phyloP scores from a whole-genome alignment of 257 asterid genomes.

The Phtheirospermum japonicum region DNA sequence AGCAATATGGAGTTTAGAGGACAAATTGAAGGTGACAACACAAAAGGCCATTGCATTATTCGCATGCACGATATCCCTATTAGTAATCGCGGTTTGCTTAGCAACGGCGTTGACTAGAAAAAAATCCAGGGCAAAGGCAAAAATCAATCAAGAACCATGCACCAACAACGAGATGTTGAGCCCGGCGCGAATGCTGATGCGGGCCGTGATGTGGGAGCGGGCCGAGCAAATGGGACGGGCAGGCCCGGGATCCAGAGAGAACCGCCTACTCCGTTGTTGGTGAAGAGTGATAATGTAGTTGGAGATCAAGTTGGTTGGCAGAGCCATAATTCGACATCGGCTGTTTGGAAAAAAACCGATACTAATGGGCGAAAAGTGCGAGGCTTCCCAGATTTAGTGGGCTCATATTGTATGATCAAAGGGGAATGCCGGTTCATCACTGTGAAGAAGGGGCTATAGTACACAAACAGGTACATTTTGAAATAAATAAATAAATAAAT shows the following conservation, averaged over 20 bases:
- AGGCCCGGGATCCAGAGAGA: too few species aligned
- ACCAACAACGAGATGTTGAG: neutral
- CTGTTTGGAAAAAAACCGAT: too few species aligned
- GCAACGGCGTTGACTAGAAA: conserved; percentile 26
- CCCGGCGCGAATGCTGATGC: conserved; percentile 31
- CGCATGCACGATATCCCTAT: conserved; percentile 43
- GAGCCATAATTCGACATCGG: too few species aligned
- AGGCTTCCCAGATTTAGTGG: too few species aligned
- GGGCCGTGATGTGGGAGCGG: conserved; percentile 64
- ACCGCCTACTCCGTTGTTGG: conserved; percentile 40
- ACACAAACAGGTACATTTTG: too few species aligned
- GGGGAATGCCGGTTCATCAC: too few species aligned
- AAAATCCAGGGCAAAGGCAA: conserved; percentile 20
- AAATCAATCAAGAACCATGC: conserved; percentile 39
- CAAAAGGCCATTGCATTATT: conserved; percentile 45
- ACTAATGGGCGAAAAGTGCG: too few species aligned
- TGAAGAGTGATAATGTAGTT: conserved; percentile 30
- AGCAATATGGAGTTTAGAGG: conserved; percentile 64
- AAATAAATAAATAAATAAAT: too few species aligned
- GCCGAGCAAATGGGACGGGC: conserved; percentile 41
- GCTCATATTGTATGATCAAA: too few species aligned
- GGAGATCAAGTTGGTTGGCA: neutral
- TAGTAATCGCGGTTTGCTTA: conserved; percentile 35
- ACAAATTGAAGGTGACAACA: conserved; percentile 55
- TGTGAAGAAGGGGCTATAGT: too few species aligned